A percentile compares a stretch with the other conserved stretches of the same genome.
phyloP scores from a whole-genome alignment of 495 filamentous ascomycete genomes.

The Hypoxylon perforatum region DNA sequence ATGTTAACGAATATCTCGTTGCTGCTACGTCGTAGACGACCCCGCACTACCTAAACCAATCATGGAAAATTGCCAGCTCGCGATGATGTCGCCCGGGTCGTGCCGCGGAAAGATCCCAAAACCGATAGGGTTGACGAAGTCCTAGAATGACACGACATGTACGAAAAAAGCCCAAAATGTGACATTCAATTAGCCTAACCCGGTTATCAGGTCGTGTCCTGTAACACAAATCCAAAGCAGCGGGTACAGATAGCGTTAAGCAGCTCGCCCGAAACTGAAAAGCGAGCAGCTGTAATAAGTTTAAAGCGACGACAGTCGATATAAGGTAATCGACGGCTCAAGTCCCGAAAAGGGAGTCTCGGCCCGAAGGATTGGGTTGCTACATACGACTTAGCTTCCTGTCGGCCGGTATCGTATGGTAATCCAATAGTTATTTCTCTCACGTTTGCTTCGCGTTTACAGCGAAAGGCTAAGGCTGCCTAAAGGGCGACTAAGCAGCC shows the following conservation, averaged over 20 bases:
- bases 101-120: not conserved
- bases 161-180: not conserved
- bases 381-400: constrained; percentile 1
- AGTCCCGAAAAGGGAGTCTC: constrained; percentile 15
- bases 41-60: constrained; percentile 8
- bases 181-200: not conserved
- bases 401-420: not conserved
- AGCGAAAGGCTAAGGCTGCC: not conserved
- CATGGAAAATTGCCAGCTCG: not conserved
- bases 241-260: not conserved
- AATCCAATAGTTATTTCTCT: no score
- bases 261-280: no score
- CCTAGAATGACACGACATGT: no score
- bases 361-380: constrained; percentile 22
- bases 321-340: constrained; percentile 7
- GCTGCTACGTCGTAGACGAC: not conserved
- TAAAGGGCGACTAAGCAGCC: constrained; percentile 1
- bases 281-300: not conserved
- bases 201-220: constrained; percentile 2
- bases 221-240: not conserved
- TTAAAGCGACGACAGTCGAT: not conserved
- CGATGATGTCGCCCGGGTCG: constrained; percentile 2
- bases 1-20: not conserved
- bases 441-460: no score
- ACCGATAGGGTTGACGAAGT: not conserved